These are phyloP conservation scores for Umbilicus rupestris DNA, from an alignment of 164 flowering plant genomes.

Conservation along the genomic window DNA sequence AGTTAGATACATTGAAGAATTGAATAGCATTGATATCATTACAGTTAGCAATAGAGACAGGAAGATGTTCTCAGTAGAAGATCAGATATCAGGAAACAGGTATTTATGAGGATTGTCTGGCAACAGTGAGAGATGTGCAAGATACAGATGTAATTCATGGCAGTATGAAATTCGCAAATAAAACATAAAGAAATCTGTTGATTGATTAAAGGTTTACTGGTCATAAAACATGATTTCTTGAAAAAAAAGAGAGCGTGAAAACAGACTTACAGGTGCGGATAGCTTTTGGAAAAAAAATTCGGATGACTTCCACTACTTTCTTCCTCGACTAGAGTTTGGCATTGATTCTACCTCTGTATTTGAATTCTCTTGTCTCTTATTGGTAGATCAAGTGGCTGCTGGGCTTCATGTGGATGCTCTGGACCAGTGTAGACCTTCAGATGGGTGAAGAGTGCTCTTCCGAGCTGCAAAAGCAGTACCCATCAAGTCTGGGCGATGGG, in stretches of 20 bases:
- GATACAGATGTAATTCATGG: neutral
- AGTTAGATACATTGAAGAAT: neutral
- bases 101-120: neutral
- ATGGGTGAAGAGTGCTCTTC: constrained; percentile 79
- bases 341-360: constrained; percentile 23
- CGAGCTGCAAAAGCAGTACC: constrained; percentile 60
- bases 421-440: constrained; percentile 94
- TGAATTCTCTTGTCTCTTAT: constrained; percentile 90
- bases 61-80: neutral
- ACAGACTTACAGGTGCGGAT: neutral
- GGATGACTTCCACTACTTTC: neutral
- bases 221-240: neutral
- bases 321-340: constrained; percentile 4
- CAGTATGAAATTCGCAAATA: neutral
- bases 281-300: neutral
- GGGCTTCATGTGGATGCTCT: constrained; percentile 89
- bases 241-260: neutral
- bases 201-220: neutral
- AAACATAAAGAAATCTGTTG: neutral
- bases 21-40: neutral
- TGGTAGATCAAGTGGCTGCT: constrained; percentile 76
- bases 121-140: neutral
- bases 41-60: neutral
- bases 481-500: neutral
- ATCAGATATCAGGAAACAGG: neutral